Conservation (phyloP, 345 rosid genomes). For the Eucalyptus shirleyi region DNA sequence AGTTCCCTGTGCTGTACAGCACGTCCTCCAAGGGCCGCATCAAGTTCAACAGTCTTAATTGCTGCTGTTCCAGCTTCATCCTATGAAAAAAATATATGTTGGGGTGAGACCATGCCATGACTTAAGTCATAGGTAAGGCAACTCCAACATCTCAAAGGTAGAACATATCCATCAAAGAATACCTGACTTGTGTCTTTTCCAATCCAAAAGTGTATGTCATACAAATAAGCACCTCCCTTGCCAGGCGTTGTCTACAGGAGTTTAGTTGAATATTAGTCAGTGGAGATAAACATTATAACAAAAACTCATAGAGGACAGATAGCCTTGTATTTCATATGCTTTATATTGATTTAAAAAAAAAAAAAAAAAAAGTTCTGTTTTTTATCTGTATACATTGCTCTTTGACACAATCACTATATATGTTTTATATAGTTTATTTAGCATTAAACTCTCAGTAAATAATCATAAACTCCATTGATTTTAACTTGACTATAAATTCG, state of each 20-base stretch:
- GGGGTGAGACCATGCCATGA: neutral
- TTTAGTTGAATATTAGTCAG: neutral
- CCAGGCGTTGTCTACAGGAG: constrained; percentile 57
- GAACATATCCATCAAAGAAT: neutral
- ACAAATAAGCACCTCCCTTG: constrained; percentile 74
- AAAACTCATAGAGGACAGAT: neutral
- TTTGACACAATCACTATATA: neutral
- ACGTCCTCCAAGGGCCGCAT: constrained; percentile 92
- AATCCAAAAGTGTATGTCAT: constrained; percentile 95
- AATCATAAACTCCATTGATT: neutral
- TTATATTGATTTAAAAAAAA: neutral
- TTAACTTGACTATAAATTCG: neutral
- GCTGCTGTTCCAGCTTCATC: constrained; percentile 99
- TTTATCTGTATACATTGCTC: neutral
- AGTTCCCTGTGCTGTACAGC: constrained; percentile 95
- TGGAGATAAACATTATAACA: neutral
- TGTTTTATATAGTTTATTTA: neutral
- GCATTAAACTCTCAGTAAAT: neutral
- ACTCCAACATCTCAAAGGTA: neutral
- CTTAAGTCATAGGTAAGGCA: neutral
- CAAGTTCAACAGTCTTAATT: constrained; percentile 90
- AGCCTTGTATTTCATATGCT: neutral
- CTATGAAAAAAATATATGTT: constrained; percentile 16
- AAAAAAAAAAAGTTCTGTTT: neutral
- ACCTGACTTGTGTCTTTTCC: constrained; percentile 98